Evolutionary conservation across 345 rosid species (phyloP).

Genomic region (Carallia brachiata): DNA sequence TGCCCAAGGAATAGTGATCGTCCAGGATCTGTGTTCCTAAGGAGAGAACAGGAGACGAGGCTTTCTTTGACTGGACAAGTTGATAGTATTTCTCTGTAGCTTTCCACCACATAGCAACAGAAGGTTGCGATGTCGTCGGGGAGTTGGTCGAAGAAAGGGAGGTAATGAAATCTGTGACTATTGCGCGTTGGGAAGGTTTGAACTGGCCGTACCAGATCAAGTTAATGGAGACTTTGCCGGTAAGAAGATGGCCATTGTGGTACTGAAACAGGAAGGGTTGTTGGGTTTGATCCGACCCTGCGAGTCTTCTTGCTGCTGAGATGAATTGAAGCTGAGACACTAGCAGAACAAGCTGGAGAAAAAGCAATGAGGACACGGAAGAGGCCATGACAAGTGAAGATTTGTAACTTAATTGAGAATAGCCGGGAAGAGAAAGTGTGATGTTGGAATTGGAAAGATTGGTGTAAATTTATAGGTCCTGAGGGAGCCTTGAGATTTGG

Average conservation of each 20-base stretch:
- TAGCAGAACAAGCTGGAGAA: slow-evolving; percentile 4
- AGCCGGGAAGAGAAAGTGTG: neutral
- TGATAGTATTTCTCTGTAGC: slow-evolving; percentile 20
- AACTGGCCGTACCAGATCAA: slow-evolving; percentile 30
- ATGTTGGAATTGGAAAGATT: neutral
- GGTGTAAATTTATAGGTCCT: neutral
- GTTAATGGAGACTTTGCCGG: slow-evolving; percentile 18
- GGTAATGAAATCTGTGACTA: slow-evolving; percentile 23
- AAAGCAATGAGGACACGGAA: neutral
- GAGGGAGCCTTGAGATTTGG: neutral
- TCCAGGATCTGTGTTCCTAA: slow-evolving; percentile 19
- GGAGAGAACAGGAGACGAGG: slow-evolving; percentile 8
- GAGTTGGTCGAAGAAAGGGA: slow-evolving; percentile 10
- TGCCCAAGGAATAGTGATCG: slow-evolving; percentile 23
- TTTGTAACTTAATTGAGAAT: neutral
- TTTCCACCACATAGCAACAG: slow-evolving; percentile 27
- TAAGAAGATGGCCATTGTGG: slow-evolving; percentile 29
- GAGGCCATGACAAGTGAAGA: slow-evolving; percentile 8
- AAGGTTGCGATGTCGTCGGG: neutral
- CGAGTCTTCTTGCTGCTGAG: slow-evolving; percentile 12
- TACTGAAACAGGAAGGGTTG: slow-evolving; percentile 16
- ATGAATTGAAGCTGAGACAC: slow-evolving; percentile 5
- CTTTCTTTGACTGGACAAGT: slow-evolving; percentile 8
- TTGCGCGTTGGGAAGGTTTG: slow-evolving; percentile 28
- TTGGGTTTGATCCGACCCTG: slow-evolving; percentile 1